Conservation (phyloP, 306 rosid species). For the Hippophae gyantsensis region DNA sequence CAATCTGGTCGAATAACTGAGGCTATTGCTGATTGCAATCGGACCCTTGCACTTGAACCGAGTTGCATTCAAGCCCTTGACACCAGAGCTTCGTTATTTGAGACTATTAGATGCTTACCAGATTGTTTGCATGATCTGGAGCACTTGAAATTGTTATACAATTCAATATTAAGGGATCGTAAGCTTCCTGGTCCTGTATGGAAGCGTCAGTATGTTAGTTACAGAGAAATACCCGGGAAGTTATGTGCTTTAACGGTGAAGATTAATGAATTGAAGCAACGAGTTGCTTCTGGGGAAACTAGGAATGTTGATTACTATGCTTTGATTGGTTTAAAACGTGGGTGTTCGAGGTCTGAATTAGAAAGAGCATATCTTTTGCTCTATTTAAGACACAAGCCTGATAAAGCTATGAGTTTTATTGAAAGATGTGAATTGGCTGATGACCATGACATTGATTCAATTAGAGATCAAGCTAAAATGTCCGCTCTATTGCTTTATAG, state of each 20-base stretch:
- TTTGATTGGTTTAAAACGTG: constrained; percentile 68
- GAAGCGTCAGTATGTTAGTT: constrained; percentile 69
- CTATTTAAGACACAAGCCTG: constrained; percentile 75
- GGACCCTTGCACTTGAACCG: constrained; percentile 69
- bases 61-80: constrained; percentile 80
- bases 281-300: constrained; percentile 63
- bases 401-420: constrained; percentile 53
- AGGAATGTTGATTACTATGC: constrained; percentile 69
- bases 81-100: constrained; percentile 68
- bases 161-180: constrained; percentile 68
- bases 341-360: constrained; percentile 78
- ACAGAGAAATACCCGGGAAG: constrained; percentile 81
- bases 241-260: constrained; percentile 51
- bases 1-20: constrained; percentile 71
- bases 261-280: constrained; percentile 54
- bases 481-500: constrained; percentile 63
- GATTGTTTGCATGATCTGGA: constrained; percentile 88
- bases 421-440: constrained; percentile 75
- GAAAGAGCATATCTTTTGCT: constrained; percentile 74
- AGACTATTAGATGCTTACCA: constrained; percentile 67
- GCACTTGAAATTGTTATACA: constrained; percentile 80
- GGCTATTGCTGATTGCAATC: constrained; percentile 81
- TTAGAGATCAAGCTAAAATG: constrained; percentile 73
- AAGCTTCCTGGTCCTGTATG: constrained; percentile 84
- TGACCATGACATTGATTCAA: constrained; percentile 58